A percentile compares a stretch with the other conserved stretches of the same genome.
These are phyloP conservation scores for Cicer bijugum DNA, from an alignment of 306 rosid species.

Conservation along the genomic window DNA sequence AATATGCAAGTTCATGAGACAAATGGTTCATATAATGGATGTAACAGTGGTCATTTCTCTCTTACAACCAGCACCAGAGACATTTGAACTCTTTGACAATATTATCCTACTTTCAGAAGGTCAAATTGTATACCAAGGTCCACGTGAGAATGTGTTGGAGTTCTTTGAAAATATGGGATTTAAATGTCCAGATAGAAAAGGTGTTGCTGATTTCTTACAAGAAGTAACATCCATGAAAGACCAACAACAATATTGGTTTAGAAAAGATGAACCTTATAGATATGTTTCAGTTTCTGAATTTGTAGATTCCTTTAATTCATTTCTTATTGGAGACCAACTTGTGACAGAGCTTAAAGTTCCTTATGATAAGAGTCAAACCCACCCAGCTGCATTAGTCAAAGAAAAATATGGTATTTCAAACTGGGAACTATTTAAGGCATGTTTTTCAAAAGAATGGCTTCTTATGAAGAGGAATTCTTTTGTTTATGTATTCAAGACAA, in stretches of 20 bases:
- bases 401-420: constrained; percentile 72
- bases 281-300: constrained; percentile 67
- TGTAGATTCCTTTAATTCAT: constrained; percentile 48
- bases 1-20: constrained; percentile 77
- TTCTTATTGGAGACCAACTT: constrained; percentile 61
- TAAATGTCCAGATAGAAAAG: constrained; percentile 85
- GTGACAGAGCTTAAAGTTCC: constrained; percentile 57
- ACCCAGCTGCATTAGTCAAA: constrained; percentile 74
- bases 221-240: constrained; percentile 87
- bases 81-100: constrained; percentile 64
- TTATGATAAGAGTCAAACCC: constrained; percentile 57
- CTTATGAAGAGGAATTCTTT: constrained; percentile 68
- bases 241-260: constrained; percentile 83
- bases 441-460: constrained; percentile 77
- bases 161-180: constrained; percentile 65
- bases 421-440: constrained; percentile 72
- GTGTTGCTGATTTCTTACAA: constrained; percentile 81
- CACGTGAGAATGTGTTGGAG: constrained; percentile 57
- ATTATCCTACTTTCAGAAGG: constrained; percentile 75
- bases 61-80: constrained; percentile 65
- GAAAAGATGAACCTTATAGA: constrained; percentile 54
- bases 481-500: constrained; percentile 62
- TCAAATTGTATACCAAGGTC: constrained; percentile 81
- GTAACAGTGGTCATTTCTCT: constrained; percentile 75
- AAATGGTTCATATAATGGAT: constrained; percentile 86